Evolutionary conservation across 2,329 filamentous ascomycete genomes (phyloP).

Genomic region (Immersiporthe knoxdaviesiana): DNA sequence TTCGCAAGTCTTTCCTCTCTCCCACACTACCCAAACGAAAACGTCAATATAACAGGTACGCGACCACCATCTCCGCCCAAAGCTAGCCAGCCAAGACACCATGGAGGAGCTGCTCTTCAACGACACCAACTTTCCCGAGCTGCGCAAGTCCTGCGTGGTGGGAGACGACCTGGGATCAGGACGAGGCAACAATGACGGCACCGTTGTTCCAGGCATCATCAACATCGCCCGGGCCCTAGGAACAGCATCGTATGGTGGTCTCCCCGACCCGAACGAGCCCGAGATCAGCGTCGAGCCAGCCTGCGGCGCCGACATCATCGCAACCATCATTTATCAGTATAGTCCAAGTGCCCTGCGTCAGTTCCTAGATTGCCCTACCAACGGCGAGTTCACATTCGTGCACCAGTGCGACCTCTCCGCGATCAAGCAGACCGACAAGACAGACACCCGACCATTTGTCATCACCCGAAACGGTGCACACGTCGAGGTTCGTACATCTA

Average conservation of each 20-base stretch:
- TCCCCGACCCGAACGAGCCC: neutral
- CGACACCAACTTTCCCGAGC: neutral
- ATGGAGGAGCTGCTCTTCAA: neutral
- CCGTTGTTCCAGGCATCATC: slow-evolving; percentile 3
- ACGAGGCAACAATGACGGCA: neutral
- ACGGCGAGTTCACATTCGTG: neutral
- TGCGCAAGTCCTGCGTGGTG: neutral
- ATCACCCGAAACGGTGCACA: neutral
- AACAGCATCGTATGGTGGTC: neutral
- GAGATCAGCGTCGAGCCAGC: neutral
- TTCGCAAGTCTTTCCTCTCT: too few species aligned
- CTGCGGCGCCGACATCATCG: slow-evolving; percentile 12
- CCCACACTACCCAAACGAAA: too few species aligned
- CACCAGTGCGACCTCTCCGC: neutral
- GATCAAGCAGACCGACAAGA: neutral
- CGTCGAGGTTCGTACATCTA: neutral
- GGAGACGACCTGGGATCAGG: too few species aligned
- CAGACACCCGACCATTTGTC: slow-evolving; percentile 1
- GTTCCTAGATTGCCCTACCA: neutral
- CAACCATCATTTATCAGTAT: slow-evolving; percentile 11
- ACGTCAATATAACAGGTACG: too few species aligned
- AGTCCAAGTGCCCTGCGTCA: neutral
- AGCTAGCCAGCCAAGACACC: neutral
- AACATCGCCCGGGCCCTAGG: neutral
- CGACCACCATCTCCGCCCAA: neutral